Percentiles rank a stretch among this genome's conserved stretches.
phyloP scores from a whole-genome alignment of 2,329 filamentous ascomycete species.

The Ustilaginoidea virens region DNA sequence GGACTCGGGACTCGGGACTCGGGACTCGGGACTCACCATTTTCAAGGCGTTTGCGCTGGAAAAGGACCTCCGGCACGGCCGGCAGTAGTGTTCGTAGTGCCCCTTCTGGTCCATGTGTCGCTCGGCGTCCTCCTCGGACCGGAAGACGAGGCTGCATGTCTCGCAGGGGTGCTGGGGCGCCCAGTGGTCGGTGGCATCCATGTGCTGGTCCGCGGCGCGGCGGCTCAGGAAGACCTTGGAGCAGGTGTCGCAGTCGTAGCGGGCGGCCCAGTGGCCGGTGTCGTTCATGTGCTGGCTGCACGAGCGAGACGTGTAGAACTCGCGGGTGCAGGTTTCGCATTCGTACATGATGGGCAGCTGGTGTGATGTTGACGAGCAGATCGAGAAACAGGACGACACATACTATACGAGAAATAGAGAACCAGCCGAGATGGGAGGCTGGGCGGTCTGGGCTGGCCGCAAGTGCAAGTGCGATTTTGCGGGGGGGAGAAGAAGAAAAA shows the following conservation, averaged over 20 bases:
- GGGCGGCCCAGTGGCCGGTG: constrained; percentile 11
- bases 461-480: no score
- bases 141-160: constrained; percentile 9
- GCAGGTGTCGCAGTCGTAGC: constrained; percentile 16
- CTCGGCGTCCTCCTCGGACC: constrained; percentile 7
- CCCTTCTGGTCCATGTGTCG: constrained; percentile 12
- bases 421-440: no score
- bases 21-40: constrained; percentile 19
- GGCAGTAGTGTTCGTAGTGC: constrained; percentile 17
- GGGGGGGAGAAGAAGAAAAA: no score
- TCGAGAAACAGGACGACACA: no score
- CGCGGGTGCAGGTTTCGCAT: not conserved
- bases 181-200: constrained; percentile 15
- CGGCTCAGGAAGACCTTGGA: constrained; percentile 9
- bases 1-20: no score
- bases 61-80: constrained; percentile 18
- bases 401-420: no score
- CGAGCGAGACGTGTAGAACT: not conserved
- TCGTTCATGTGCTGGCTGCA: constrained; percentile 2
- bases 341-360: constrained; percentile 4
- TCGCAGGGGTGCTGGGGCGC: constrained; percentile 10
- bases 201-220: constrained; percentile 13
- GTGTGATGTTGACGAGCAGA: no score
- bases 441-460: no score
- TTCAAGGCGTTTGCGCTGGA: constrained; percentile 13